A percentile compares a stretch with the other conserved stretches of the same genome.
Conservation (phyloP, 176 grass and related monocot species). For the Eragrostis curvula region DNA sequence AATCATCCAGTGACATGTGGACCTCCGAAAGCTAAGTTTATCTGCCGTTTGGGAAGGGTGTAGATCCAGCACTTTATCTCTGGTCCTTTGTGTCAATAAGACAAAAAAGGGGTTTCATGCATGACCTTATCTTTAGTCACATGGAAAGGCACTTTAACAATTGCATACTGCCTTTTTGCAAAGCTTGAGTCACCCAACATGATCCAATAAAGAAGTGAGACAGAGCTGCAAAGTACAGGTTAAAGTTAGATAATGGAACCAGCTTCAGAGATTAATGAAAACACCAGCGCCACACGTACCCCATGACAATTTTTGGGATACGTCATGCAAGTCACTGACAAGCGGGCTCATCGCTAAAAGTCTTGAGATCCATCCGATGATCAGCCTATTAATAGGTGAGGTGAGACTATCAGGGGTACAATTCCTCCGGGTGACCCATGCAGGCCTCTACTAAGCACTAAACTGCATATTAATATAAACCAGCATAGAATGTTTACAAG, state of each 20-base stretch:
- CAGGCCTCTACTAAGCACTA: constrained; percentile 3
- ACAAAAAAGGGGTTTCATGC: constrained; percentile 37
- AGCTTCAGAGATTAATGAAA: constrained; percentile 14
- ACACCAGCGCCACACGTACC: background rate
- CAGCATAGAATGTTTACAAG: constrained; percentile 61
- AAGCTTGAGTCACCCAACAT: constrained; percentile 29
- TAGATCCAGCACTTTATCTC: background rate
- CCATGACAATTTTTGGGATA: accelerated
- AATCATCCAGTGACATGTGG: constrained; percentile 18
- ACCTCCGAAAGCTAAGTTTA: constrained; percentile 42
- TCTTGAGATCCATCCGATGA: background rate
- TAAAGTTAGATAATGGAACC: constrained; percentile 21
- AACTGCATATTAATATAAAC: constrained; percentile 29
- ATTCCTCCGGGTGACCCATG: background rate
- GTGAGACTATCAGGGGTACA: background rate
- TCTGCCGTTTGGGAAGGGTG: constrained; percentile 16
- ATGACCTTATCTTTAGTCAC: constrained; percentile 42
- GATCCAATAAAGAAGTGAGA: constrained; percentile 18
- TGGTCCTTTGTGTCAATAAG: constrained; percentile 24
- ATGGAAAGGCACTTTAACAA: constrained; percentile 47
- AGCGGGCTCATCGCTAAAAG: background rate
- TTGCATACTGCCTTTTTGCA: background rate
- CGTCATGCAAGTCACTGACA: background rate
- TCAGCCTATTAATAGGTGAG: background rate
- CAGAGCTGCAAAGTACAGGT: constrained; percentile 32